Conservation (phyloP, 2,329 filamentous ascomycete species). For the Aspergillus phoenicis region DNA sequence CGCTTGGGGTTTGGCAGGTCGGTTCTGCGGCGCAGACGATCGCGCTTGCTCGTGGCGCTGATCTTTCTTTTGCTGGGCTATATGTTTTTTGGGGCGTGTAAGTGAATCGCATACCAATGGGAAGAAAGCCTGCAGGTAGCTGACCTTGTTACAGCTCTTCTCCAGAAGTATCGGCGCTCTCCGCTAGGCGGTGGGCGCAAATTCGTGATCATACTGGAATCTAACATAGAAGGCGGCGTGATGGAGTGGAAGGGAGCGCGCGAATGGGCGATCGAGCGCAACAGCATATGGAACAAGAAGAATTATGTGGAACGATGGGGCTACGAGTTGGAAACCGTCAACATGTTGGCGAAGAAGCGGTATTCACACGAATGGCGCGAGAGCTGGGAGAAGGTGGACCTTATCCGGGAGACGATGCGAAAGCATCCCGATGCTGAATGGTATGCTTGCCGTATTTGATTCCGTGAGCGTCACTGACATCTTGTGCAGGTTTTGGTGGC, state of each 20-base stretch:
- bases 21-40: conserved; percentile 67
- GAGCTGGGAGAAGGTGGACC: conserved; percentile 99
- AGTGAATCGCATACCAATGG: conserved; percentile 38
- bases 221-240: conserved; percentile 92
- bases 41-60: conserved; percentile 62
- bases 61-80: conserved; percentile 63
- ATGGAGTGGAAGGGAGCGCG: conserved; percentile 99
- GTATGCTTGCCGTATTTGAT: conserved; percentile 55
- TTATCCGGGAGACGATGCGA: conserved; percentile 80
- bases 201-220: conserved; percentile 88
- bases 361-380: conserved; percentile 99
- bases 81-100: conserved; percentile 73
- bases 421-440: conserved; percentile 97
- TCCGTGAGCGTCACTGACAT: conserved; percentile 9
- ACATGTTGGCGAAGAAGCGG: conserved; percentile 98
- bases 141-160: conserved; percentile 55
- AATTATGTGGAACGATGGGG: conserved; percentile 86
- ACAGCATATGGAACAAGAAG: conserved; percentile 93
- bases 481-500: conserved; percentile 88
- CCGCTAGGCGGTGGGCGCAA: conserved; percentile 83
- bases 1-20: conserved; percentile 42
- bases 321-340: conserved; percentile 92
- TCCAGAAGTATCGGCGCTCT: conserved; percentile 68
- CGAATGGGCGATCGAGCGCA: conserved; percentile 97
- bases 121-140: conserved; percentile 3